These are phyloP conservation scores for Triglochin maritima DNA, from an alignment of 106 monocot genomes.

Conservation along the genomic window DNA sequence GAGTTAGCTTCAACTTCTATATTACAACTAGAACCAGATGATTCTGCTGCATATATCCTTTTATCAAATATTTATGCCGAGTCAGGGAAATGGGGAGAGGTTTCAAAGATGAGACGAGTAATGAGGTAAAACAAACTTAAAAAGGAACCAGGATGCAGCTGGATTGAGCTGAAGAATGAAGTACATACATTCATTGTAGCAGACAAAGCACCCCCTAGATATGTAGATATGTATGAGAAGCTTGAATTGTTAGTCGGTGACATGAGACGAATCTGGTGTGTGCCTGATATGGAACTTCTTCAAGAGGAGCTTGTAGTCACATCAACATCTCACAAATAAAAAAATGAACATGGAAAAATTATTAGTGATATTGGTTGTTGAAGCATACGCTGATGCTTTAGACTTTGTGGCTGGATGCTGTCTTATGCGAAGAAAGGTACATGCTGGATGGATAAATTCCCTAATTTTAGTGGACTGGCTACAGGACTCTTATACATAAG, in stretches of 20 bases:
- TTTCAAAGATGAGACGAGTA: slow-evolving; percentile 54
- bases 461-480: too few relatives aligned
- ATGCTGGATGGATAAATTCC: too few relatives aligned
- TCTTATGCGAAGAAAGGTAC: too few relatives aligned
- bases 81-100: slow-evolving; percentile 56
- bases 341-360: too few relatives aligned
- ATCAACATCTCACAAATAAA: too few relatives aligned
- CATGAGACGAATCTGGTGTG: slow-evolving; percentile 38
- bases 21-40: slow-evolving; percentile 52
- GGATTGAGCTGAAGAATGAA: slow-evolving; percentile 69
- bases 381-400: too few relatives aligned
- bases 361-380: too few relatives aligned
- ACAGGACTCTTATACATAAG: too few relatives aligned
- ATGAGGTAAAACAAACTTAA: slow-evolving; percentile 57
- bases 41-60: slow-evolving; percentile 63
- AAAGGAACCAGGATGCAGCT: slow-evolving; percentile 94
- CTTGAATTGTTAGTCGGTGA: slow-evolving; percentile 39
- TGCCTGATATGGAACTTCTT: slow-evolving; percentile 12
- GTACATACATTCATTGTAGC: slow-evolving; percentile 61
- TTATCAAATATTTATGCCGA: slow-evolving; percentile 73
- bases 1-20: slow-evolving; percentile 47
- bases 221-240: slow-evolving; percentile 33
- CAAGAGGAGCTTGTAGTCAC: too few relatives aligned
- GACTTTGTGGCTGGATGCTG: too few relatives aligned
- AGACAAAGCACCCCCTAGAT: slow-evolving; percentile 52